phyloP scores from a whole-genome alignment of 164 flowering plant genomes.

The Nymphaea thermarum region DNA sequence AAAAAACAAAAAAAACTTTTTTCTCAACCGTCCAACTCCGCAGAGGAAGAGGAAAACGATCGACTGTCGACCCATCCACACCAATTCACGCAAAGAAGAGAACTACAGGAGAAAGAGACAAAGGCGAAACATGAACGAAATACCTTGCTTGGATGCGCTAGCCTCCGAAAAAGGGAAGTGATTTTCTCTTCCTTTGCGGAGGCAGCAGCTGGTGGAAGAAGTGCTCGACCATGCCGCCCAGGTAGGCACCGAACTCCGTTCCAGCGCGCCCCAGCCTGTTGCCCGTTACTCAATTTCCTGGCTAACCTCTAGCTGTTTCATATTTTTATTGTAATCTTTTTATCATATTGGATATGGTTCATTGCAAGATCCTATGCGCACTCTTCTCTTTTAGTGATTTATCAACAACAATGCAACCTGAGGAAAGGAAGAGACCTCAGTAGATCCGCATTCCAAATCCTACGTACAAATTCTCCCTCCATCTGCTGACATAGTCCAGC shows the following conservation, averaged over 20 bases:
- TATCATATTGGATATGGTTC: too few relatives aligned
- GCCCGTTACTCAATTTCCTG: constrained; percentile 20
- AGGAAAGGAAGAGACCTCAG: not conserved
- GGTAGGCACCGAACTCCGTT: constrained; percentile 62
- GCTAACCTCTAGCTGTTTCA: too few relatives aligned
- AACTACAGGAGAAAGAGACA: not conserved
- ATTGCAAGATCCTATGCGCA: too few relatives aligned
- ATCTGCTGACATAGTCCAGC: too few relatives aligned
- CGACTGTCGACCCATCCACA: not conserved
- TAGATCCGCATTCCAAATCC: too few relatives aligned
- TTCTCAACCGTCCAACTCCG: not conserved
- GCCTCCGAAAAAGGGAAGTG: too few relatives aligned
- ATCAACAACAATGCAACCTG: not conserved
- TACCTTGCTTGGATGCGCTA: too few relatives aligned
- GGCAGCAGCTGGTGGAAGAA: constrained; percentile 51
- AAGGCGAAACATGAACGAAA: not conserved
- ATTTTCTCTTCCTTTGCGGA: too few relatives aligned
- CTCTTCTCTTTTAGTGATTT: too few relatives aligned
- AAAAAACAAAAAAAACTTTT: too few relatives aligned
- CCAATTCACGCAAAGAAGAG: not conserved
- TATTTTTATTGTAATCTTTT: too few relatives aligned
- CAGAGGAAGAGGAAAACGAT: not conserved
- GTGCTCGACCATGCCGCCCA: constrained; percentile 80
- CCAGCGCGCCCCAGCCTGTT: constrained; percentile 83
- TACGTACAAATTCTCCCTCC: too few relatives aligned